These are phyloP conservation scores for Penicillium occitanis DNA, from an alignment of 2,329 filamentous ascomycete genomes.

Conservation along the genomic window DNA sequence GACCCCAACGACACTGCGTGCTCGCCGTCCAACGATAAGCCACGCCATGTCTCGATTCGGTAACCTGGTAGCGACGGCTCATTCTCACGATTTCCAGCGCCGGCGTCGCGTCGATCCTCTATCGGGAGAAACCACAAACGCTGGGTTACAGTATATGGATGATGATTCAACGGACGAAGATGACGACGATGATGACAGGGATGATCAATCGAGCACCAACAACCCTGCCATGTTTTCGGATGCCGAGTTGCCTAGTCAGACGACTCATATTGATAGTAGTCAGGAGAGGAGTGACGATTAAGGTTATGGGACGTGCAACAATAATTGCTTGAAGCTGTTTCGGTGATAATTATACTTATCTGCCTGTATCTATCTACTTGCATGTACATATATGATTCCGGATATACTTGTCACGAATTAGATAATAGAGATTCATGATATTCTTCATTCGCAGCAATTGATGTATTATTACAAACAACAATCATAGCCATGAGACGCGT, in stretches of 20 bases:
- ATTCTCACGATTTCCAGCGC: constrained; percentile 90
- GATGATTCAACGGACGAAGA: constrained; percentile 39
- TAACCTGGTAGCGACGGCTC: constrained; percentile 75
- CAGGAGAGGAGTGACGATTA: constrained; percentile 1
- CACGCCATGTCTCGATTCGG: constrained; percentile 55
- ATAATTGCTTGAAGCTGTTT: constrained; percentile 1
- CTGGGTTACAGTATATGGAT: constrained; percentile 41
- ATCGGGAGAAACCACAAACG: constrained; percentile 35
- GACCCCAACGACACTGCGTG: constrained; percentile 27
- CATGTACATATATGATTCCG: neutral
- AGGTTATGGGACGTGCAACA: neutral
- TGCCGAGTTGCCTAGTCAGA: constrained; percentile 13
- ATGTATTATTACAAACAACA: no score
- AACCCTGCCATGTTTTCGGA: constrained; percentile 1
- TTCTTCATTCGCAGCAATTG: neutral
- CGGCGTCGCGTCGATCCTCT: constrained; percentile 57
- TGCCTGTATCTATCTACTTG: constrained; percentile 11
- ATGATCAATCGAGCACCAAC: constrained; percentile 31
- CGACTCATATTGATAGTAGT: neutral
- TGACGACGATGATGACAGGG: constrained; percentile 31
- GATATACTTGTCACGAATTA: neutral
- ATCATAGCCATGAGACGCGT: no score
- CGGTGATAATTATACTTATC: neutral
- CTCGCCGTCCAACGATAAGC: constrained; percentile 28
- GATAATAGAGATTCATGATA: neutral